Base-by-base conservation (phyloP, 202 grass and related monocot species). In the Eragrostis tef region DNA sequence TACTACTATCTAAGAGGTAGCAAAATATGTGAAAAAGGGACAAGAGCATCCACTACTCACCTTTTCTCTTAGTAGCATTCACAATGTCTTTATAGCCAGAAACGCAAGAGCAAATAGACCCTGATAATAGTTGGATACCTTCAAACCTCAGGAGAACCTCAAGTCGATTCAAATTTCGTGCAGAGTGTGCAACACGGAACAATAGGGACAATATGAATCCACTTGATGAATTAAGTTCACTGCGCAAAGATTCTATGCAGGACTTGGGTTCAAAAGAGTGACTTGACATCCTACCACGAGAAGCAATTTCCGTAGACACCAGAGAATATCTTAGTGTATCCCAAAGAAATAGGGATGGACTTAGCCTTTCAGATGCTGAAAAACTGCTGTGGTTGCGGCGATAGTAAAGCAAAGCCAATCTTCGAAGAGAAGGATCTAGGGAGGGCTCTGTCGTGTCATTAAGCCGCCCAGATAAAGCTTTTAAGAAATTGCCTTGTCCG, bases 81-180 rank as follows among this genome's bases (percentile, higher is more conserved):
- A 86, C 77, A 67, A 89, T 48, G 36, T 94, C 86, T 71, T 88
- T 93, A 69, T 92, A 89, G 43, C 85, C 93, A 51, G 93, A 93
- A 73, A 87, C 60, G 22, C 93, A 93, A 79, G 82, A 91, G 88
- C 93, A 99, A 73, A 99, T 83, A 81, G 97, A 96, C 26, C 89
- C 89, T 59, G 89, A 76, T 81, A 99, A 81, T 52, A 95, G 85
- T 87, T 96, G 90, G 71, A 99, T 83, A 41, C 93, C 91, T 80
- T 93, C 87, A 14, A 90, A 93, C 77, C 97, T 86, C 83, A 99
- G 25, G 77, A 99, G 90, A 86, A 99, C 89, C 74, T 99, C 97
- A 20, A 88, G 86, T 58, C 81, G 67, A 71, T 78, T 96, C 75
- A 86, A 87, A 80, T 74, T 88, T 44, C 89, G 85, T 17, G 91